Base-by-base conservation (phyloP, 306 rosid species). In the Senna siamea region DNA sequence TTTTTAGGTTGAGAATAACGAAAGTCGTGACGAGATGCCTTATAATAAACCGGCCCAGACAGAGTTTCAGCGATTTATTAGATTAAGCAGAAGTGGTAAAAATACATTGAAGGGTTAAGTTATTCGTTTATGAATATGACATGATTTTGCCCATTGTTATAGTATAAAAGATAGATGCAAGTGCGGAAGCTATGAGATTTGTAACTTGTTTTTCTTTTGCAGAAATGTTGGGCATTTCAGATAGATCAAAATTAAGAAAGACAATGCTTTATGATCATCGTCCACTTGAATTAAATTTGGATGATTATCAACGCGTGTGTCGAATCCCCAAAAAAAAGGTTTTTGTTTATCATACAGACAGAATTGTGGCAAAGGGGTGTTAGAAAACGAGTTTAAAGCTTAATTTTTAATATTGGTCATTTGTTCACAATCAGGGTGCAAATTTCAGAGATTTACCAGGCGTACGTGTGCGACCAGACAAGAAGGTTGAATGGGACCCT, bases 401-500 rank as follows among this genome's bases (percentile, higher is more conserved):
- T 48, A 18, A 11, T 37, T 32, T 51, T 35, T 56, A 7, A 11
- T 11, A 8, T n/a, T 3, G 7, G 10, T 13, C 74, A 5, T 38
- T 40, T 63, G 13, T 13, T 11, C 37, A 9, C 9, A 28, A 19
- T 15, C 7, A 93, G 97, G 98, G 98, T n/a, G 98, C 79, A 22
- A 83, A 86, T 47, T 93, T 90, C 18, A 83, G 98, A 76, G 89
- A 93, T 74, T 73, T 93, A n/a, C 89, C 91, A 0, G 97, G 98
- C 52, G 97, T 93, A 66, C 84, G 72, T 17, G 90, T 89, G 17
- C 74, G 90, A 1, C 22, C 65, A 0, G 87, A 86, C 47, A 91
- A 89, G 2, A 89, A 11, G 66, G 98, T 90, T 7, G 88, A 80
- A 43, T 86, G 87, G 87, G 96, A 90, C 79, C 92, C 97, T 7